phyloP scores from a whole-genome alignment of 1,139 yeast genomes.

The Debaryomyces sp. region DNA sequence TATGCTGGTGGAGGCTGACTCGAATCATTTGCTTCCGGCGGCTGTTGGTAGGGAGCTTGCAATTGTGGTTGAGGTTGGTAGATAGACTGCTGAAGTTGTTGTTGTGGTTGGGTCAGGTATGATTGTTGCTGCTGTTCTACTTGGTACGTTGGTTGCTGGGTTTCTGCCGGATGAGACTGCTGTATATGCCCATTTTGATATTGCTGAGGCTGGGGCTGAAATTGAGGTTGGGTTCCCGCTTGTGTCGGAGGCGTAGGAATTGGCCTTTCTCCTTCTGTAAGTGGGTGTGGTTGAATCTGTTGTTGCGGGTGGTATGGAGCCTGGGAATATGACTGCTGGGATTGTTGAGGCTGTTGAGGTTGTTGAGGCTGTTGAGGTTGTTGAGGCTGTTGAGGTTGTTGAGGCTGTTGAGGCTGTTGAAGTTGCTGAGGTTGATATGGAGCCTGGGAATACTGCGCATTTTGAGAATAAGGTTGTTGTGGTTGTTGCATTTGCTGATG shows the following conservation, averaged over 20 bases:
- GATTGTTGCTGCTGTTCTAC: constrained; percentile 9
- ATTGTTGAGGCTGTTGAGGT: constrained; percentile 9
- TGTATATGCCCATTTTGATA: constrained; percentile 1
- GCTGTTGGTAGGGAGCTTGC: not conserved
- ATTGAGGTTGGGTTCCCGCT: constrained; percentile 11
- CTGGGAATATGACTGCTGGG: constrained; percentile 6
- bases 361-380: constrained; percentile 8
- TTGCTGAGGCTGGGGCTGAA: constrained; percentile 9
- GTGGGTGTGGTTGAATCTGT: not conserved
- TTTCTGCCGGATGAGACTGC: constrained; percentile 3
- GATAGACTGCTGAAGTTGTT: constrained; percentile 2
- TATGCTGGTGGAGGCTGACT: not conserved
- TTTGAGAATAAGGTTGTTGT: no score
- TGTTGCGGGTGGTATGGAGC: not conserved
- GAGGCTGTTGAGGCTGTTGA: not conserved
- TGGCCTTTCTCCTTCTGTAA: not conserved
- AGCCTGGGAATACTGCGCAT: not conserved
- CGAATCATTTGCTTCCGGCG: not conserved
- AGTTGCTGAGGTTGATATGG: not conserved
- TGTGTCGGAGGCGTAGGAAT: constrained; percentile 3
- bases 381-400: constrained; percentile 3
- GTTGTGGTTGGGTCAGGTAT: constrained; percentile 8
- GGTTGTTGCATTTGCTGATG: constrained; percentile 5
- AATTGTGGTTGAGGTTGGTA: constrained; percentile 10
- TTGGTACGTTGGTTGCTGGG: constrained; percentile 7